Evolutionary conservation across 2,329 filamentous ascomycete genomes (phyloP), one percentile per base, ranked within the genome.

Genomic region (Calonectria hawksworthii): DNA sequence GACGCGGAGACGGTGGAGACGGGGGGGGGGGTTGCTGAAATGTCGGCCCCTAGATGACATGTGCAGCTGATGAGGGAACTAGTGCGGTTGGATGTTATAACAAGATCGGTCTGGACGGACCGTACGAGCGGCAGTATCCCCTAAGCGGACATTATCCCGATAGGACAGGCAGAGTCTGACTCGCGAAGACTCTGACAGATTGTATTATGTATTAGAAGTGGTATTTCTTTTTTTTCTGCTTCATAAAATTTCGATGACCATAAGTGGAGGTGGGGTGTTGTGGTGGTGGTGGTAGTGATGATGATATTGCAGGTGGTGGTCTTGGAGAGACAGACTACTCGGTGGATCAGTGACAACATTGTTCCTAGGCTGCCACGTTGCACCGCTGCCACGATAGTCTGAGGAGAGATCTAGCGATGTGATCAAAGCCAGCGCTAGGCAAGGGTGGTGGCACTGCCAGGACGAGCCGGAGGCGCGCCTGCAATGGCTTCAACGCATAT

Each of bases 21-120:
- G 73, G 59, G 73, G 50, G 54, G 54, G 32, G 69, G 74, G 51
- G 59, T 59, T 47, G 56, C 59, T 32, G 32, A 54, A 54, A 52
- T 51, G 65, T 28, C n/a, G 32, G 34, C 34, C 38, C 38, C 36
- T 34, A n/a, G 59, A 61, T 69, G 32, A 65, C 38, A 73, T 54
- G 68, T 47, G 69, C 68, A 72, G 65, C 64, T 66, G 72, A 72
- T 54, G 69, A 59, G 50, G 44, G 44, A 69, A 36, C 47, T 72
- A 74, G 68, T 47, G 72, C 44, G 54, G 52, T 70, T 73, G 51
- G 66, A 73, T 69, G 61, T 47, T 68, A 72, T 74, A 74, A 64
- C 54, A 67, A 73, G 51, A 69, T 61, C 79, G 79, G 79, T 80
- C 72, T 70, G 76, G 64, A 68, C 79, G 79, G 79, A 79, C 79